A percentile compares a stretch with the other conserved stretches of the same genome.
Conservation (phyloP, 305 asterid species). For the Galium porrigens region DNA sequence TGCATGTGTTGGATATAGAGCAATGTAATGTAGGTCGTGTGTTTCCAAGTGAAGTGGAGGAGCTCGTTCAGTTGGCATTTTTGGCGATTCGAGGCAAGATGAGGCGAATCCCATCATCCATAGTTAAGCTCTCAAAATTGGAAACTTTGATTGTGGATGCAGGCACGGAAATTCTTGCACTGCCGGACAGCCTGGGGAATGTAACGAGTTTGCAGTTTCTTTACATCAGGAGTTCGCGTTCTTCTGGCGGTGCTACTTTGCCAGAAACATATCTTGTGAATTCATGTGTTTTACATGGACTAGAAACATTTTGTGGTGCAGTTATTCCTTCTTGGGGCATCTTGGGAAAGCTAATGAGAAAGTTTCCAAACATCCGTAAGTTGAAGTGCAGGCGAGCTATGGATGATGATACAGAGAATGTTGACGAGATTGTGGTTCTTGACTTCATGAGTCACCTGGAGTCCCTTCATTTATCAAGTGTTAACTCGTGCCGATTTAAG, state of each 20-base stretch:
- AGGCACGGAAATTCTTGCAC: background rate
- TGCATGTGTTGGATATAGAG: background rate
- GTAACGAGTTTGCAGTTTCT: background rate
- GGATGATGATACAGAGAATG: background rate
- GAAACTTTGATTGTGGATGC: background rate
- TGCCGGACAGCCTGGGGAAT: background rate
- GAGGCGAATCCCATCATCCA: background rate
- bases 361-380: background rate
- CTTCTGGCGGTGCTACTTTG: background rate
- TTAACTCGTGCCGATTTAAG: background rate
- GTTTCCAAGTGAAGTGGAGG: background rate
- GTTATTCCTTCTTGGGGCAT: background rate
- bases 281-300: background rate
- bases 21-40: background rate
- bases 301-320: background rate
- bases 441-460: background rate
- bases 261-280: background rate
- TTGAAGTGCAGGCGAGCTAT: background rate
- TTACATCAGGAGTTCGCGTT: background rate
- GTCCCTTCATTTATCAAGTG: background rate
- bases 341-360: background rate
- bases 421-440: background rate
- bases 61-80: background rate
- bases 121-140: background rate
- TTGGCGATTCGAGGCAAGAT: background rate